Evolutionary conservation across 495 filamentous ascomycete species (phyloP), one percentile per base, ranked within the genome.

Genomic region (Glonium stellatum): DNA sequence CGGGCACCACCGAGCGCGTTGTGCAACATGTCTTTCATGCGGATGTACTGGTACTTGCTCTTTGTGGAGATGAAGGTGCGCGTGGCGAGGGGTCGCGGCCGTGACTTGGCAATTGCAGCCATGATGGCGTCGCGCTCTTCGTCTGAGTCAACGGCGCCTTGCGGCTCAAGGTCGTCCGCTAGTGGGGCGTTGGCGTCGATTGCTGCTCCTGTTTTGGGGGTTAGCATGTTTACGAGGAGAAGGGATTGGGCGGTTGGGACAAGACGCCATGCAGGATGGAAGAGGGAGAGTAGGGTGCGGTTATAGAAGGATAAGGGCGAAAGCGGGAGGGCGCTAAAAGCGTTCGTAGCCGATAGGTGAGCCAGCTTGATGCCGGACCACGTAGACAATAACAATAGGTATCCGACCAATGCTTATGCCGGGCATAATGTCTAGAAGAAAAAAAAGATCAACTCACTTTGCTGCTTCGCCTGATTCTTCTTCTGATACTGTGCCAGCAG

Each of bases 381-480:
- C 27, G 27, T 31, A 31, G 27, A 31, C 27, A 31, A 31, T 31
- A 6, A 6, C 2, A 31, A 31, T 3, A 31, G 27, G 27, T 6
- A 31, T 31, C 6, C 6, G 6, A 31, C 3, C 27, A 31, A 6
- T 31, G 2, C 27, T 6, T 3, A 11, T 44, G 13, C 10, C 10
- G 18, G 39, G 10, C 13, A 44, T 44, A 13, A 44, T 11, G 13
- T 31, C 6, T 55, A n/a, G n/a, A n/a, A n/a, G n/a, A 18, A 11
- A 35, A 55, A 36, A 47, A 47, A 22, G 8, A 4, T 15, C 31
- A n/a, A 75, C 81, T 64, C 80, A 91, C 88, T 95, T 71, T 97
- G 92, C 76, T 93, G 88, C 67, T 95, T 92, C 12, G 93, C 93
- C 74, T 97, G 93, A 70, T 97, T 98, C 79, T 95, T 96, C 80